These are phyloP conservation scores for Candida alai DNA, from an alignment of 805 yeast species.

Conservation along the genomic window DNA sequence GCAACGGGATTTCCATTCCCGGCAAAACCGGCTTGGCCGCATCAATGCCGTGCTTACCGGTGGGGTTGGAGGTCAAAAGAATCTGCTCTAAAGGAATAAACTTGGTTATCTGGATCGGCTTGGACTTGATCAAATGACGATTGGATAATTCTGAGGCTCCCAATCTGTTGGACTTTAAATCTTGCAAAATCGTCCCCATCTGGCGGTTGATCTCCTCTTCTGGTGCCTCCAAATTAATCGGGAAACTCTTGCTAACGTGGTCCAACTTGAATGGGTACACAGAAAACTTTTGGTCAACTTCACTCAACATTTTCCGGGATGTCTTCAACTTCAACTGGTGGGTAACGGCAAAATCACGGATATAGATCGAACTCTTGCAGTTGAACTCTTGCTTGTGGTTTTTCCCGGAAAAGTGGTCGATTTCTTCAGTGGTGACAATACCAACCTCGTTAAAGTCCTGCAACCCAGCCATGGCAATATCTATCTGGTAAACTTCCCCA, in stretches of 20 bases:
- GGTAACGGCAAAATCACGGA: conserved; percentile 82
- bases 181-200: conserved; percentile 45
- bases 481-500: conserved; percentile 86
- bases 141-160: conserved; percentile 80
- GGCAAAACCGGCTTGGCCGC: conserved; percentile 63
- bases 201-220: conserved; percentile 33
- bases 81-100: conserved; percentile 69
- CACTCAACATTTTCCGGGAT: conserved; percentile 65
- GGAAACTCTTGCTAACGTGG: conserved; percentile 62
- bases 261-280: conserved; percentile 91
- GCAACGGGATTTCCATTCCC: conserved; percentile 73
- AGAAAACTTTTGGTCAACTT: conserved; percentile 68
- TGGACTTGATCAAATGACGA: conserved; percentile 70
- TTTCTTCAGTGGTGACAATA: conserved; percentile 60
- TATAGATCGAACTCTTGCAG: conserved; percentile 66
- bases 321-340: conserved; percentile 74
- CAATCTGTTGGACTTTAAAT: conserved; percentile 59
- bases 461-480: conserved; percentile 74
- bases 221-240: conserved; percentile 37
- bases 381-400: conserved; percentile 51
- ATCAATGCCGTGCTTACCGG: conserved; percentile 65
- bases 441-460: conserved; percentile 55
- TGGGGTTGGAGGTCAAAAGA: conserved; percentile 59
- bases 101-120: conserved; percentile 68
- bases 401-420: conserved; percentile 62